Evolutionary conservation across 148 eudicot genomes (phyloP), one percentile per base, ranked within the genome.

Genomic region (Gaultheria prostrata): DNA sequence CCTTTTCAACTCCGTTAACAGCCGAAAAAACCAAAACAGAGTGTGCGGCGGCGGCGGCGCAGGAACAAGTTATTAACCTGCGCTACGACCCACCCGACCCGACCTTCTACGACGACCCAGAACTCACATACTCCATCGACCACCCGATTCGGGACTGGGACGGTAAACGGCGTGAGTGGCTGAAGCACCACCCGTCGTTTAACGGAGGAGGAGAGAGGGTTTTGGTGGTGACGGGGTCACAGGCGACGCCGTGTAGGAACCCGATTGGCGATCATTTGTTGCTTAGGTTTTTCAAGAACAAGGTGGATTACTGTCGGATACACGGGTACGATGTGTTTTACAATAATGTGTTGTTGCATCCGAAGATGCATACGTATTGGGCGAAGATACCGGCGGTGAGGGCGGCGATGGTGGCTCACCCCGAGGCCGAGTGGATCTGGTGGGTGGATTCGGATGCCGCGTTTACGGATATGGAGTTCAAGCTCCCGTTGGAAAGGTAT

Each of bases 401-500:
- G 80, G 97, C 98, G 13, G 95, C 97, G 53, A 95, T 95, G 98
- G 48, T 93, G 85, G 98, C 98, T 83, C 98, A 96, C 87, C 98
- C 98, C 73, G 98, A 96, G 78, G 93, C 93, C 10, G 97, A 96
- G 88, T 96, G 98, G 98, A 90, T 96, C 83, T 96, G 95, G 95
- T 96, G 98, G 98, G 97, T 96, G 17, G 98, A 96, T 82, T 94
- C 99, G 21, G 99, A 96, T 79, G 99, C 98, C 0, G 94, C 91
- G 1, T 85, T 96, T 39, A 96, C 99, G 5, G 99, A 96, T 80
- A 96, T 96, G 99, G 93, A 94, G 71, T 96, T 93, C 86, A 84
- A 85, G 72, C 90, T 95, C 1, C 98, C 98, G 0, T 85, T 95
- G 11, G 86, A 89, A 11, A 85, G 90, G 67, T 95, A 95, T 2